Evolutionary conservation across 2,329 filamentous ascomycete species (phyloP).

Genomic region (Aureobasidium uvarum): DNA sequence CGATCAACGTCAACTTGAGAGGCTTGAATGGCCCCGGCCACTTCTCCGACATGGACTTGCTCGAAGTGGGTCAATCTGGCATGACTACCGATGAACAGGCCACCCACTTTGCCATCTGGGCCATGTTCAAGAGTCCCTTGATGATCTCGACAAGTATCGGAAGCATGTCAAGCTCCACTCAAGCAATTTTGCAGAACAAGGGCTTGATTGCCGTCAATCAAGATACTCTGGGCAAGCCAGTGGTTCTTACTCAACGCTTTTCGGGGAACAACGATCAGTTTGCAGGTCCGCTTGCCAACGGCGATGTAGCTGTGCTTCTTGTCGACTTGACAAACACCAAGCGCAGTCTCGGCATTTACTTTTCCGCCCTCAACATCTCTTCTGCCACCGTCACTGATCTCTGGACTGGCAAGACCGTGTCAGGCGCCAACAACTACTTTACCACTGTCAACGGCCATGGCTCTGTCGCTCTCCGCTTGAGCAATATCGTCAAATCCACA

Average conservation of each 20-base stretch:
- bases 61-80: conserved; percentile 37
- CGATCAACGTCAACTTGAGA: conserved; percentile 34
- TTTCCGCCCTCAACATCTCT: conserved; percentile 37
- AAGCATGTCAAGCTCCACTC: conserved; percentile 30
- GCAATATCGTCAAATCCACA: conserved; percentile 34
- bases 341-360: conserved; percentile 37
- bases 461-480: conserved; percentile 39
- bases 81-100: conserved; percentile 35
- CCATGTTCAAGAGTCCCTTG: conserved; percentile 35
- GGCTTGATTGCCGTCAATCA: conserved; percentile 60
- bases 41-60: conserved; percentile 35
- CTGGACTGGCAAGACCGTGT: conserved; percentile 35
- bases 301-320: conserved; percentile 40
- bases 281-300: conserved; percentile 40
- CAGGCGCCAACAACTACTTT: conserved; percentile 30
- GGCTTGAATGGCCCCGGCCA: conserved; percentile 34
- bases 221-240: conserved; percentile 53
- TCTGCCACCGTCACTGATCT: conserved; percentile 41
- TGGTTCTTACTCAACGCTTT: conserved; percentile 48
- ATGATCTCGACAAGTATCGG: conserved; percentile 33
- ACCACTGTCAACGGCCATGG: conserved; percentile 35
- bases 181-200: conserved; percentile 46
- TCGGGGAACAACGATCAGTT: conserved; percentile 44
- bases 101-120: conserved; percentile 36
- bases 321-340: conserved; percentile 42